Base-by-base conservation (phyloP, 1,284 basidiomycete genomes). In the Trichosporon sp. region DNA sequence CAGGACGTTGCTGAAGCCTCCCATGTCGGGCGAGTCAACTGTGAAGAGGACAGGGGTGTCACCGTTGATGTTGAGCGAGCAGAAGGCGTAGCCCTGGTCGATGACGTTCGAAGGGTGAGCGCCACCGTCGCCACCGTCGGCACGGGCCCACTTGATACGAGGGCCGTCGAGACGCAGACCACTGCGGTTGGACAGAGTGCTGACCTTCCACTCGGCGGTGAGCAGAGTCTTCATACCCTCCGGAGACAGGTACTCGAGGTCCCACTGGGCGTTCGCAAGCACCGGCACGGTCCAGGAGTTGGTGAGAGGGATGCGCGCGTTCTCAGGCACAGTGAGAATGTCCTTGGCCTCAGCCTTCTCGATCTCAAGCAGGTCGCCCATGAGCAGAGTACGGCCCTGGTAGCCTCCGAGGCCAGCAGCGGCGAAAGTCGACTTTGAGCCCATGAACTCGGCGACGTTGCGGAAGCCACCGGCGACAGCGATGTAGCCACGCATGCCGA, bases 21-120 rank as follows among this genome's bases (percentile, higher is more conserved):
- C 73, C 56, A 75, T 71, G 63, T 72, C 70, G 19, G 73, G 71
- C n/a, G 66, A 67, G 62, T 75, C 69, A 33, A 67, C 69, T 1
- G 63, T 63, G 54, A 70, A 70, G 21, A 70, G 84, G 2, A 89
- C 87, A 0, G 89, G 87, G 0, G 87, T 88, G 71, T 90, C 88
- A 2, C 88, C 89, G 69, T 89, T 89, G 68, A 88, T 68, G 67
- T 81, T 81, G 61, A 89, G 74, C 1, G 85, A 83, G 4, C 86
- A 87, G 23, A 82, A 78, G 0, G 85, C 83, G 71, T 89, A 89
- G 2, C 85, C 86, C 64, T 88, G 87, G 68, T 89, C 88, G 21
- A 88, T 82, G 57, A 89, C 86, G 70, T 89, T 89, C 40, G 84
- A 86, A 0, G 88, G 88, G 74, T 90, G 89, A 11, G 85, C 85